phyloP scores from a whole-genome alignment of 2,329 filamentous ascomycete genomes.

The Aspergillus pseudoglaucus region DNA sequence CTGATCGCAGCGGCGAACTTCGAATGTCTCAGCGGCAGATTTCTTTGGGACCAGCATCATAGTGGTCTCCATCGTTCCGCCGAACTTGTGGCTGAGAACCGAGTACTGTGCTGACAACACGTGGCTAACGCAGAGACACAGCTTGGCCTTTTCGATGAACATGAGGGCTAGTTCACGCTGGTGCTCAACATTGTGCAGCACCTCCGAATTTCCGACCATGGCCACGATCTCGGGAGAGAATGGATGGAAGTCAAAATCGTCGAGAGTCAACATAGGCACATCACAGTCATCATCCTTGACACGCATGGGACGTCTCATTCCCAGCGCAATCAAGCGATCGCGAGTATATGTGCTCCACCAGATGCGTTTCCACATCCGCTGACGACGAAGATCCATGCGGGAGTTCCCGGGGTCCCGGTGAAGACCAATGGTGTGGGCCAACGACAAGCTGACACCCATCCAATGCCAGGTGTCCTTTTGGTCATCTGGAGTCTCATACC shows the following conservation, averaged over 20 bases:
- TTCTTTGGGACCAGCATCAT: conserved; percentile 94
- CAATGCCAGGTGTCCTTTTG: conserved; percentile 98
- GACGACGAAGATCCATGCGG: conserved; percentile 64
- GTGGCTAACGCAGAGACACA: conserved; percentile 82
- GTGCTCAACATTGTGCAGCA: conserved; percentile 64
- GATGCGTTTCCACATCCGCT: conserved; percentile 85
- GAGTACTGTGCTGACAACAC: conserved; percentile 90
- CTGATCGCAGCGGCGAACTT: conserved; percentile 70
- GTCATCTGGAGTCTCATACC: conserved; percentile 95
- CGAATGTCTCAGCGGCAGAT: conserved; percentile 70
- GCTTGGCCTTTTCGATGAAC: conserved; percentile 86
- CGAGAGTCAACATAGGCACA: conserved; percentile 77
- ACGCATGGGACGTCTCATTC: conserved; percentile 85
- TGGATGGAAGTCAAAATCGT: conserved; percentile 73
- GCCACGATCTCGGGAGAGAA: conserved; percentile 63
- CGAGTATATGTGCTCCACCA: conserved; percentile 99
- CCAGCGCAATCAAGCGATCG: conserved; percentile 83
- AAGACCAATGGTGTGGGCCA: conserved; percentile 87
- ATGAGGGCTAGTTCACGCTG: conserved; percentile 75
- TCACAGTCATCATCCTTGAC: conserved; percentile 93
- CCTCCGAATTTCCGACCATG: conserved; percentile 62
- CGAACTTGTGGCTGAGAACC: conserved; percentile 74
- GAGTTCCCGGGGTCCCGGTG: conserved; percentile 79
- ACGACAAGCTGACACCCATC: conserved; percentile 92
- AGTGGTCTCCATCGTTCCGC: conserved; percentile 63